Evolutionary conservation across 129 eudicot species (phyloP).

Genomic region (Scalesia atractyloides): DNA sequence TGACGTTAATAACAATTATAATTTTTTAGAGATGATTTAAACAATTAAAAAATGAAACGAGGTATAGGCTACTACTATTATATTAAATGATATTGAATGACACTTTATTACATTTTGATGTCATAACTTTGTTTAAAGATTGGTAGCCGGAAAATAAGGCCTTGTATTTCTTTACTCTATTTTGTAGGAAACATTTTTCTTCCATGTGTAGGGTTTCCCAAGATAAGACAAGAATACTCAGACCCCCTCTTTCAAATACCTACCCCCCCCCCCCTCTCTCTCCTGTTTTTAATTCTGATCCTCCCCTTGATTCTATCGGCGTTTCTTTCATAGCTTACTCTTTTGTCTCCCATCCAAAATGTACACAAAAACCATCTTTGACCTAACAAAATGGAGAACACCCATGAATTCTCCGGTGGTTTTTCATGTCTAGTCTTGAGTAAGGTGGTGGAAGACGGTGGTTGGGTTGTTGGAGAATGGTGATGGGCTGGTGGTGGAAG

Average conservation of each 20-base stretch:
- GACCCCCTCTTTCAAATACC: conserved; percentile 23
- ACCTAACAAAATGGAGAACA: conserved; percentile 23
- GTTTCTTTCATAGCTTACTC: background rate
- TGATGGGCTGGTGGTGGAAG: background rate
- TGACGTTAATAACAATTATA: no score
- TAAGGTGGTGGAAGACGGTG: conserved; percentile 14
- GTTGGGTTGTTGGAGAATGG: conserved; percentile 8
- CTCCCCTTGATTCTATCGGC: conserved; percentile 28
- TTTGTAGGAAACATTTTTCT: conserved; percentile 33
- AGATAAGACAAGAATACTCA: conserved; percentile 41
- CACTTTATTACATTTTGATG: background rate
- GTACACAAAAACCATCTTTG: conserved; percentile 26
- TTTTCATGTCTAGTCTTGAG: background rate
- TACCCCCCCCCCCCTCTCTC: background rate
- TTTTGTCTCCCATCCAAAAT: conserved; percentile 17
- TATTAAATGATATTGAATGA: background rate
- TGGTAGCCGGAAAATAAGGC: background rate
- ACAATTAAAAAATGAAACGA: no score
- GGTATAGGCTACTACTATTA: no score
- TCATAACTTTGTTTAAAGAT: background rate
- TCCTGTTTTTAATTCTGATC: background rate
- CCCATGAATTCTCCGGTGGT: background rate
- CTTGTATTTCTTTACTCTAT: conserved; percentile 9
- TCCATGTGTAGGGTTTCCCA: conserved; percentile 36
- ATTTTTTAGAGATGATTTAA: no score